Evolutionary conservation across 1,284 basidiomycete species (phyloP).

Genomic region (Singerocomus rubriflavus): DNA sequence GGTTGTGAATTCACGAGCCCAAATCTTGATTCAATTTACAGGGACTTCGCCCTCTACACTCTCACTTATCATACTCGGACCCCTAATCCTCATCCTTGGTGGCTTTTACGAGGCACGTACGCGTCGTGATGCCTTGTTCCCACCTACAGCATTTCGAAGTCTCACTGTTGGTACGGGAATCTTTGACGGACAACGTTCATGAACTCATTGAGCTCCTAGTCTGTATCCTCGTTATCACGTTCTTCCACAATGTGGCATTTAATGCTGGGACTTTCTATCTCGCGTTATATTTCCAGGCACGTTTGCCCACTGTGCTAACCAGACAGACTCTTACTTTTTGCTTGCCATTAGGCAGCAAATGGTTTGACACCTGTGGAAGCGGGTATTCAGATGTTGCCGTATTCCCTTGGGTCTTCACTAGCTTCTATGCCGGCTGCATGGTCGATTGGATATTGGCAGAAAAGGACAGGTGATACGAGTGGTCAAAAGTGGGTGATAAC

Average conservation of each 20-base stretch:
- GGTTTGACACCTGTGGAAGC: conserved; percentile 63
- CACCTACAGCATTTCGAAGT: conserved; percentile 57
- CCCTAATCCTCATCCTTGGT: conserved; percentile 50
- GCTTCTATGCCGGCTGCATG: conserved; percentile 79
- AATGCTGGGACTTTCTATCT: conserved; percentile 81
- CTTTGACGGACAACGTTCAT: conserved; percentile 10
- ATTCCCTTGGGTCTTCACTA: conserved; percentile 75
- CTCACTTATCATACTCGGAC: conserved; percentile 54
- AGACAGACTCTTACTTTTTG: conserved; percentile 8
- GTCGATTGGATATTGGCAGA: conserved; percentile 66
- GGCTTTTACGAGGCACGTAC: conserved; percentile 65
- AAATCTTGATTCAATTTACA: conserved; percentile 31
- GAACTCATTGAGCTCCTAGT: conserved; percentile 40
- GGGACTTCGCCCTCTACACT: conserved; percentile 63
- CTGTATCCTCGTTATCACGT: conserved; percentile 61
- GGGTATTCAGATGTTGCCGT: conserved; percentile 71
- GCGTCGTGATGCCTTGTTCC: conserved; percentile 67
- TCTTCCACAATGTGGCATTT: conserved; percentile 78
- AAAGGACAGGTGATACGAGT: conserved; percentile 50
- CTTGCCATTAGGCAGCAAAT: conserved; percentile 53
- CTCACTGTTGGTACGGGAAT: conserved; percentile 51
- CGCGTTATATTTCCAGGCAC: conserved; percentile 74
- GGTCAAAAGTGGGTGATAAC: conserved; percentile 64
- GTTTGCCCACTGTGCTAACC: conserved; percentile 13
- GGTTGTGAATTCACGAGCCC: conserved; percentile 9